phyloP scores from a whole-genome alignment of 345 rosid species.

The Corchorus capsularis region DNA sequence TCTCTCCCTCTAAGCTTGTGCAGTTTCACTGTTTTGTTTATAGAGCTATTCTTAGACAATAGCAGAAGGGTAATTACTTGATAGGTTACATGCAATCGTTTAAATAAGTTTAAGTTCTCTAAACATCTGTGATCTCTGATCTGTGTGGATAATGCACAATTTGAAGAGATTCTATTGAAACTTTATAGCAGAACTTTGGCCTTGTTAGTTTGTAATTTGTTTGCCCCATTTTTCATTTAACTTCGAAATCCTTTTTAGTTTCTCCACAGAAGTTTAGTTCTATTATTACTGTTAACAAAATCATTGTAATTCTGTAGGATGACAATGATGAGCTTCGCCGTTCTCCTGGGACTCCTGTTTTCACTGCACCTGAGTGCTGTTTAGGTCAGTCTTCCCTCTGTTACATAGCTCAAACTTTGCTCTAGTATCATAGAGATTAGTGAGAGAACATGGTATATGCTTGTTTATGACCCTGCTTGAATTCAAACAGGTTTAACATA shows the following conservation, averaged over 20 bases:
- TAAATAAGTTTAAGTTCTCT: background rate
- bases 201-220: background rate
- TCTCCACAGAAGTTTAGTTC: background rate
- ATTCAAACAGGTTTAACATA: conserved; percentile 74
- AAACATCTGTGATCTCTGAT: too few relatives aligned
- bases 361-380: conserved; percentile 99
- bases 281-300: background rate
- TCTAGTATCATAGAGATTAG: background rate
- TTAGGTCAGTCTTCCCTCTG: conserved; percentile 51
- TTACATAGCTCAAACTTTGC: background rate
- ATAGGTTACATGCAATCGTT: background rate
- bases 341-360: conserved; percentile 99
- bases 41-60: background rate
- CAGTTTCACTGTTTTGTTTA: background rate
- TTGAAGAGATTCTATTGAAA: background rate
- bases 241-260: background rate
- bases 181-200: background rate
- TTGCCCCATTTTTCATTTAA: background rate
- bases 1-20: background rate
- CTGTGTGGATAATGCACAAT: background rate
- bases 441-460: background rate
- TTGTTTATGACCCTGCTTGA: conserved; percentile 14
- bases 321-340: conserved; percentile 94
- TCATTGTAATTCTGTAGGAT: conserved; percentile 52
- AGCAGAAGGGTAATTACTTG: conserved; percentile 1